Percentiles rank a stretch among this genome's conserved stretches.
phyloP scores from a whole-genome alignment of 1,284 basidiomycete genomes.

The Chalciporus piperatoides region DNA sequence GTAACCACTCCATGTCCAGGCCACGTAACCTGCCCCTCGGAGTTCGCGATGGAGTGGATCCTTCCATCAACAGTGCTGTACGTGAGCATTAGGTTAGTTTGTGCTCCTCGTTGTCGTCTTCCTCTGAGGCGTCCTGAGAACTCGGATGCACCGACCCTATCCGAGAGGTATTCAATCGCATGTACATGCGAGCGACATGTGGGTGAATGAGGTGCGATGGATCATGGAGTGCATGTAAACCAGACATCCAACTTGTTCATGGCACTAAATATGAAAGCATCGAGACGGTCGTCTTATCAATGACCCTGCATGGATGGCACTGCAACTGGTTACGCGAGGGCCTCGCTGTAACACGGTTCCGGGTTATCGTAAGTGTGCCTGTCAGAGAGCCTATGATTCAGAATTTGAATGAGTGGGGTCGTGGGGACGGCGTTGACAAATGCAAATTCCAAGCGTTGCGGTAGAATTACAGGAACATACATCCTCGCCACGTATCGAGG shows the following conservation, averaged over 20 bases:
- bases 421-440: not conserved
- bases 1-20: not conserved
- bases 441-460: not conserved
- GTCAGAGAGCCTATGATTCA: not conserved
- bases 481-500: too few species aligned
- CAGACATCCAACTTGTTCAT: too few species aligned
- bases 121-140: conserved; percentile 17
- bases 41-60: not conserved
- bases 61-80: not conserved
- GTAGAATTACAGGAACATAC: not conserved
- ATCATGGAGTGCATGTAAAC: too few species aligned
- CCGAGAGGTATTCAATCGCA: not conserved
- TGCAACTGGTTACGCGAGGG: not conserved
- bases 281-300: too few species aligned
- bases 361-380: not conserved
- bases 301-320: too few species aligned
- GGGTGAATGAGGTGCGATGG: not conserved
- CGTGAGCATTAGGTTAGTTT: conserved; percentile 4
- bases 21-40: not conserved
- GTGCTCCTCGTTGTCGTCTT: not conserved
- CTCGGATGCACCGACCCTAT: conserved; percentile 8
- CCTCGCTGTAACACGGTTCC: not conserved
- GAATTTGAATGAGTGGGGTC: not conserved
- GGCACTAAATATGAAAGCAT: too few species aligned
- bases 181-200: too few species aligned